Evolutionary conservation across 768 basidiomycete species (phyloP).

Genomic region (Tulasnella sp.): DNA sequence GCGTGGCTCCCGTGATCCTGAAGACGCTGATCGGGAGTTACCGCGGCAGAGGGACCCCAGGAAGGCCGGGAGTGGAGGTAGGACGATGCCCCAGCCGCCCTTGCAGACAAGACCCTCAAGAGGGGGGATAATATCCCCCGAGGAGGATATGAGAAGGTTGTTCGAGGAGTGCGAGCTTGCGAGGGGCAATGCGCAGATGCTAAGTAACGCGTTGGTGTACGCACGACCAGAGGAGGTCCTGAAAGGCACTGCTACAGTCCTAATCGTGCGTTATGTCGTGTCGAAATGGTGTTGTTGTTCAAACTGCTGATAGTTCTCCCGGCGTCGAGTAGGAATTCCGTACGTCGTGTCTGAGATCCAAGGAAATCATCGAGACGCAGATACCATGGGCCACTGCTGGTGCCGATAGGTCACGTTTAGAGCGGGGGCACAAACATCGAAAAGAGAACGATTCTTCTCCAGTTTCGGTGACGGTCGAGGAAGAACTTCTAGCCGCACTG

Average conservation of each 20-base stretch:
- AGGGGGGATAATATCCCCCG: conserved; percentile 49
- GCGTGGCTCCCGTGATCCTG: no score
- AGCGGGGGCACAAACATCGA: conserved; percentile 21
- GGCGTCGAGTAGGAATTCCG: conserved; percentile 74
- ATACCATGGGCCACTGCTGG: conserved; percentile 85
- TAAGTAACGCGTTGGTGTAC: conserved; percentile 58
- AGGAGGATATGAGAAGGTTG: conserved; percentile 75
- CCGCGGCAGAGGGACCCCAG: no score
- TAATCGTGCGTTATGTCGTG: background rate
- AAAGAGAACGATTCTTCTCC: conserved; percentile 10
- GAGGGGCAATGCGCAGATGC: conserved; percentile 63
- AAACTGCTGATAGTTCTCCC: conserved; percentile 1
- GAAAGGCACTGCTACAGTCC: conserved; percentile 26
- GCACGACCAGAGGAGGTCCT: conserved; percentile 62
- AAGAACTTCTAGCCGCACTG: conserved; percentile 60
- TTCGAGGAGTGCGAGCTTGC: conserved; percentile 81
- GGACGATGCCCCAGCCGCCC: conserved; percentile 17
- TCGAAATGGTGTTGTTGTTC: background rate
- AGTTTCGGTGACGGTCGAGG: conserved; percentile 48
- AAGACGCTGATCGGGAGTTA: background rate
- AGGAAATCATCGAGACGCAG: conserved; percentile 76
- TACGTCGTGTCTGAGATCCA: conserved; percentile 63
- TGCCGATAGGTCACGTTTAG: conserved; percentile 46
- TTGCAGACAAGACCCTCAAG: conserved; percentile 23
- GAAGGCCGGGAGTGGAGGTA: background rate